phyloP scores from a whole-genome alignment of 1,284 basidiomycete species.

The Sanghuangporus baumii region DNA sequence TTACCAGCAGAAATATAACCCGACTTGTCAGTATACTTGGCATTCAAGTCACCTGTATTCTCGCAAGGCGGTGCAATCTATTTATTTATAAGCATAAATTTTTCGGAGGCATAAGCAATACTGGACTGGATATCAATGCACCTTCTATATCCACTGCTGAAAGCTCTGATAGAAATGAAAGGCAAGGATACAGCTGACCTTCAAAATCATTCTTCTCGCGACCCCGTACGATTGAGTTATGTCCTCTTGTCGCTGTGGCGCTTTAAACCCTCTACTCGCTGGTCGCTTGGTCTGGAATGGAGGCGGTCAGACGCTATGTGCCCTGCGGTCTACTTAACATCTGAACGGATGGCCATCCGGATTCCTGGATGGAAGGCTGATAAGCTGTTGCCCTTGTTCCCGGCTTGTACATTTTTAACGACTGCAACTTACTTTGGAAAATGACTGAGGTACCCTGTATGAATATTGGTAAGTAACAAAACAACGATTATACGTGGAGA shows the following conservation, averaged over 20 bases:
- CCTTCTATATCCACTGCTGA: not conserved
- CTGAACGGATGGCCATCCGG: not conserved
- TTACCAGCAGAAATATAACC: too few species aligned
- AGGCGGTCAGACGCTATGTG: not conserved
- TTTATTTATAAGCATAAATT: not conserved
- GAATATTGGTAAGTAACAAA: too few species aligned
- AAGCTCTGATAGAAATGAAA: not conserved
- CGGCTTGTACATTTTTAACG: too few species aligned
- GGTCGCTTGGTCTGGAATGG: not conserved
- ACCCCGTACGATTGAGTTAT: not conserved
- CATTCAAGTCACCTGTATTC: too few species aligned
- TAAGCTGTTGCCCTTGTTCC: too few species aligned
- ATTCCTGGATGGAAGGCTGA: too few species aligned
- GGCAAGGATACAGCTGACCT: not conserved
- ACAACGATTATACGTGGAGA: too few species aligned
- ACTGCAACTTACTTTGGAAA: too few species aligned
- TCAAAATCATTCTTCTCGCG: not conserved
- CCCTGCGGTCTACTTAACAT: not conserved
- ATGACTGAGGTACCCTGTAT: too few species aligned
- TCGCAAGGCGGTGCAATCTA: not conserved
- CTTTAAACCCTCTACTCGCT: not conserved
- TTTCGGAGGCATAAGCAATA: not conserved
- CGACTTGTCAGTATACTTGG: too few species aligned
- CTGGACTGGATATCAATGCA: not conserved
- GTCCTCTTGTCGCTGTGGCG: not conserved